These are phyloP conservation scores for Chalciporus sp. DNA, from an alignment of 1,284 basidiomycete species.

Conservation along the genomic window DNA sequence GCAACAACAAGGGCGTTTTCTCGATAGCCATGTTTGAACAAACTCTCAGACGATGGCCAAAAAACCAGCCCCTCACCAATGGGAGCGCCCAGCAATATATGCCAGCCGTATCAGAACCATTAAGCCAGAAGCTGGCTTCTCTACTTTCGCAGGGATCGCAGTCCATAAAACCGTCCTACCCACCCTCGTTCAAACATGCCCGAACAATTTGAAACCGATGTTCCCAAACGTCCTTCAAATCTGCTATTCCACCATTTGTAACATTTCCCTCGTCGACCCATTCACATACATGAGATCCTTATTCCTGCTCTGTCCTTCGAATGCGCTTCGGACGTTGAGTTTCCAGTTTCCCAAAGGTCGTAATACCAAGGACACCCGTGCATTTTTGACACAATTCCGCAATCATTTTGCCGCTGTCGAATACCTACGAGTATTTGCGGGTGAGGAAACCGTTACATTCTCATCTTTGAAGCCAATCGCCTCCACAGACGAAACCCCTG, in stretches of 20 bases:
- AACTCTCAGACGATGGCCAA: conserved; percentile 16
- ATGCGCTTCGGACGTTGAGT: conserved; percentile 13
- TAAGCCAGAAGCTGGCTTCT: conserved; percentile 12
- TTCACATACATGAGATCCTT: conserved; percentile 18
- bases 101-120: conserved; percentile 23
- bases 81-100: conserved; percentile 20
- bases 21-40: background rate
- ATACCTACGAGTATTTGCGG: conserved; percentile 22
- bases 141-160: conserved; percentile 17
- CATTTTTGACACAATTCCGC: conserved; percentile 18
- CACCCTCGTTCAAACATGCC: conserved; percentile 25
- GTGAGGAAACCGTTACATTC: conserved; percentile 6
- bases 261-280: conserved; percentile 19
- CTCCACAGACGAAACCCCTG: conserved; percentile 15
- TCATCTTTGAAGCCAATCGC: background rate
- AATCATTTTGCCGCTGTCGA: conserved; percentile 17
- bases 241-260: conserved; percentile 20
- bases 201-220: conserved; percentile 15
- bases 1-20: no score
- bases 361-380: conserved; percentile 18
- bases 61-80: conserved; percentile 17
- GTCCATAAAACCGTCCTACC: conserved; percentile 26
- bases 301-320: conserved; percentile 18
- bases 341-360: conserved; percentile 22
- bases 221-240: conserved; percentile 28